These are phyloP conservation scores for Hypholoma sublateritium DNA, from an alignment of 768 basidiomycete genomes.

Conservation along the genomic window DNA sequence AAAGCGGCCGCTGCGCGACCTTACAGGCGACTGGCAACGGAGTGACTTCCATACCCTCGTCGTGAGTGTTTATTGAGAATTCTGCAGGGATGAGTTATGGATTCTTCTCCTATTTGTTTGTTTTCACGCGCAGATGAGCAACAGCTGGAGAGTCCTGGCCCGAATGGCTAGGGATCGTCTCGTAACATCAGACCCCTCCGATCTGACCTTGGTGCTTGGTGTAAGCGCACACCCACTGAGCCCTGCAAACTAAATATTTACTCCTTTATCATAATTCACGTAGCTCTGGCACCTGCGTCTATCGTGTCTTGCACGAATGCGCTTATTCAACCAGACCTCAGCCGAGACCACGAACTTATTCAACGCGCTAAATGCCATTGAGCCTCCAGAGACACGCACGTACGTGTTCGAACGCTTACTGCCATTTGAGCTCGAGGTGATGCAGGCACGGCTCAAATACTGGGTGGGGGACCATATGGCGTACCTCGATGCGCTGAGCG, in stretches of 20 bases:
- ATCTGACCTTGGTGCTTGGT: slow-evolving; percentile 61
- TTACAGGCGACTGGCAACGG: slow-evolving; percentile 71
- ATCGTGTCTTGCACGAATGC: slow-evolving; percentile 73
- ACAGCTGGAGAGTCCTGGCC: slow-evolving; percentile 86
- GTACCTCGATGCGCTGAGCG: slow-evolving; percentile 72
- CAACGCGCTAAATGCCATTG: slow-evolving; percentile 60
- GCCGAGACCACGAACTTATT: slow-evolving; percentile 84
- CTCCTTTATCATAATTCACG: background rate
- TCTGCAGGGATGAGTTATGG: slow-evolving; percentile 2
- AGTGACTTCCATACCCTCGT: slow-evolving; percentile 78
- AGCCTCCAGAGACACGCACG: slow-evolving; percentile 48
- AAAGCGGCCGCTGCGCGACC: slow-evolving; percentile 69
- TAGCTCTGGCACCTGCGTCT: slow-evolving; percentile 87
- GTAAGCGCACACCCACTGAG: slow-evolving; percentile 39
- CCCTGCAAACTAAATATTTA: background rate
- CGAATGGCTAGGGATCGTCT: slow-evolving; percentile 81
- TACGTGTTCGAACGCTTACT: slow-evolving; percentile 63
- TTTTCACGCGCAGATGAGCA: slow-evolving; percentile 69
- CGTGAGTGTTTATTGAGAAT: slow-evolving; percentile 46
- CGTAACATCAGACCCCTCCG: slow-evolving; percentile 67
- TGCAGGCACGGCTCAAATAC: slow-evolving; percentile 73
- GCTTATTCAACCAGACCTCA: slow-evolving; percentile 84
- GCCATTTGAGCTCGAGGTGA: slow-evolving; percentile 65
- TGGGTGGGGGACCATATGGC: slow-evolving; percentile 83
- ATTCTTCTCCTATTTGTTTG: background rate